Evolutionary conservation across 768 basidiomycete genomes (phyloP).

Genomic region (Amanita jacksonii): DNA sequence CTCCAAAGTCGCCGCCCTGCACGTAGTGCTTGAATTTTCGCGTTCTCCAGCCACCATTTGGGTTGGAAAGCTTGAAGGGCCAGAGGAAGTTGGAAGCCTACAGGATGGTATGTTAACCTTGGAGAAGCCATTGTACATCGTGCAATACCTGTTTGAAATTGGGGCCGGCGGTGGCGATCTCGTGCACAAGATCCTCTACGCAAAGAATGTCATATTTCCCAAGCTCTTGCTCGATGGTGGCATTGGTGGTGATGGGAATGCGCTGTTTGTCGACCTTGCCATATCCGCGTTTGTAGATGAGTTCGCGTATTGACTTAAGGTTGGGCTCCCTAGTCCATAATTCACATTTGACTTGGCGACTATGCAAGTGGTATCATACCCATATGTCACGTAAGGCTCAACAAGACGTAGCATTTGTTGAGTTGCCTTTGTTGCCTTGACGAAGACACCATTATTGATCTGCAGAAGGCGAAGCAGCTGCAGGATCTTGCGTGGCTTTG

Average conservation of each 20-base stretch:
- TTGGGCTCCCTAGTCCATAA: conserved; percentile 69
- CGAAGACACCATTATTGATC: conserved; percentile 99
- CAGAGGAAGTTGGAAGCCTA: conserved; percentile 93
- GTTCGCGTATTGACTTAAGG: conserved; percentile 91
- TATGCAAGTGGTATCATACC: conserved; percentile 32
- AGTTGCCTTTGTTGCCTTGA: conserved; percentile 94
- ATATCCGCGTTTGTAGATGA: conserved; percentile 99
- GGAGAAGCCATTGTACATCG: conserved; percentile 23
- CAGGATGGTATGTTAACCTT: not conserved
- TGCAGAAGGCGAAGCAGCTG: conserved; percentile 97
- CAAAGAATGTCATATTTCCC: conserved; percentile 95
- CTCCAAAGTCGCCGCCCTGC: conserved; percentile 95
- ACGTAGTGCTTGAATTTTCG: conserved; percentile 97
- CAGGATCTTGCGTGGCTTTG: conserved; percentile 98
- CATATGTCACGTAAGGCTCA: conserved; percentile 96
- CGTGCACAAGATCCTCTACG: conserved; percentile 95
- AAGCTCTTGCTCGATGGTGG: conserved; percentile 82
- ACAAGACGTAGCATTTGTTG: conserved; percentile 97
- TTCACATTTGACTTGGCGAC: not conserved
- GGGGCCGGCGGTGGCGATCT: conserved; percentile 90
- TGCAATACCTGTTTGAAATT: conserved; percentile 99
- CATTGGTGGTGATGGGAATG: conserved; percentile 90
- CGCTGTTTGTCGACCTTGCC: conserved; percentile 98
- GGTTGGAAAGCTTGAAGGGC: conserved; percentile 99
- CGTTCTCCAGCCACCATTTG: conserved; percentile 95